Percentiles rank a stretch among this genome's conserved stretches.
These are phyloP conservation scores for Heterobasidion occidentale DNA, from an alignment of 1,284 basidiomycete species.

Conservation along the genomic window DNA sequence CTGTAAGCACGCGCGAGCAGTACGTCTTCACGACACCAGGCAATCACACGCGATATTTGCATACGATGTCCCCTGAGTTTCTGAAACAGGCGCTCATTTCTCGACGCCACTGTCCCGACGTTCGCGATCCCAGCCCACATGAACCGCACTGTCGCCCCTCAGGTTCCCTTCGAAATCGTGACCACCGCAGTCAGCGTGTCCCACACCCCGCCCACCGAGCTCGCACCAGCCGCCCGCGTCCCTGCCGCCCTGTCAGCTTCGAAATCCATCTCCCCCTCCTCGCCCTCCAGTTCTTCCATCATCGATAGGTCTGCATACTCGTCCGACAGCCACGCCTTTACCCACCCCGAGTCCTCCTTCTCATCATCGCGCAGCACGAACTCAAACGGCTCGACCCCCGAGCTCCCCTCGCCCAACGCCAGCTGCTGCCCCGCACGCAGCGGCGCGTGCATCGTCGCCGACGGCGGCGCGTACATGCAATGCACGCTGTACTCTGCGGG, in stretches of 20 bases:
- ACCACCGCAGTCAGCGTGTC: too few relatives aligned
- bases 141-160: too few relatives aligned
- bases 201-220: too few relatives aligned
- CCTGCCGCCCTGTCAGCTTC: background rate
- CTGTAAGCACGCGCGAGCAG: too few relatives aligned
- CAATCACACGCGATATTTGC: too few relatives aligned
- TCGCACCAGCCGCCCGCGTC: background rate
- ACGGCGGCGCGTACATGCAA: conserved; percentile 7
- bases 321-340: conserved; percentile 7
- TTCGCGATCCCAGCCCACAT: too few relatives aligned
- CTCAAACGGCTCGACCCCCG: conserved; percentile 1
- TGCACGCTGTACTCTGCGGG: conserved; percentile 6
- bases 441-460: conserved; percentile 1
- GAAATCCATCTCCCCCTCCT: background rate
- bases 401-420: conserved; percentile 2
- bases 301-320: background rate
- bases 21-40: too few relatives aligned
- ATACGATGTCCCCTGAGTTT: too few relatives aligned
- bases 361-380: conserved; percentile 3
- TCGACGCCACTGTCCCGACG: too few relatives aligned
- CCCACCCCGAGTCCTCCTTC: conserved; percentile 6
- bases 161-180: too few relatives aligned
- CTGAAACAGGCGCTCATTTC: too few relatives aligned
- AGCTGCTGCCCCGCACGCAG: background rate
- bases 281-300: background rate